Base-by-base conservation (phyloP, 2,329 filamentous ascomycete species). In the Stemphylium beticola region DNA sequence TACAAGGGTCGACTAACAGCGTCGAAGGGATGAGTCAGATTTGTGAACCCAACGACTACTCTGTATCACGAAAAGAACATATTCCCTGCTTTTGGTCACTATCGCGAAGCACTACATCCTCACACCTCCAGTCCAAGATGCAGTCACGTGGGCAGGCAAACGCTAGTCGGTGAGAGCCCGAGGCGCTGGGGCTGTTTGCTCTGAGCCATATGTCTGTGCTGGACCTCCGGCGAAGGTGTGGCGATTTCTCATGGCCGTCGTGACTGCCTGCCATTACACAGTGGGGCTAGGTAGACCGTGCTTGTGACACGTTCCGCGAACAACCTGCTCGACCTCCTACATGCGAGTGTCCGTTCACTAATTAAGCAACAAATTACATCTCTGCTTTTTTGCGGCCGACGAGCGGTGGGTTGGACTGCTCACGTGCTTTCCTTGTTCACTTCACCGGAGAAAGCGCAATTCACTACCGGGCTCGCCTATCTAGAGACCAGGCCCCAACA, bases 1-100 rank as follows among this genome's bases (percentile, higher is more conserved):
- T 64, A 64, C 24, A 52, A 48, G 12, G 73, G 74, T 4, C 63
- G 55, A 20, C 32, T 71, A 43, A 67, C 59, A 4, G 50, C 61
- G 7, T 37, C 41, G 31, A 39, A 46, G 32, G 32, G 41, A 1
- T 24, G 22, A 29, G 15, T 14, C n/a, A n/a, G 9, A 18, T 11
- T 18, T 15, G 7, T 33, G 20, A 11, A 17, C 17, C n/a, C 14
- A 18, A 10, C 26, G 9, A 3, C 6, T 29, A 33, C 20, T 20
- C 3, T 8, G 15, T 8, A 32, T 7, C 36, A 14, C n/a, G 11
- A 6, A 17, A n/a, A n/a, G n/a, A n/a, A 31, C 2, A 32, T 4
- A 10, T 18, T 42, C 10, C 29, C 8, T 17, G 26, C 24, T 51
- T 8, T 15, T 26, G 8, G 18, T 9, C 34, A 15, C 18, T 7